Conservation (phyloP, 2,329 filamentous ascomycete species). For the Apiospora pterosperma region DNA sequence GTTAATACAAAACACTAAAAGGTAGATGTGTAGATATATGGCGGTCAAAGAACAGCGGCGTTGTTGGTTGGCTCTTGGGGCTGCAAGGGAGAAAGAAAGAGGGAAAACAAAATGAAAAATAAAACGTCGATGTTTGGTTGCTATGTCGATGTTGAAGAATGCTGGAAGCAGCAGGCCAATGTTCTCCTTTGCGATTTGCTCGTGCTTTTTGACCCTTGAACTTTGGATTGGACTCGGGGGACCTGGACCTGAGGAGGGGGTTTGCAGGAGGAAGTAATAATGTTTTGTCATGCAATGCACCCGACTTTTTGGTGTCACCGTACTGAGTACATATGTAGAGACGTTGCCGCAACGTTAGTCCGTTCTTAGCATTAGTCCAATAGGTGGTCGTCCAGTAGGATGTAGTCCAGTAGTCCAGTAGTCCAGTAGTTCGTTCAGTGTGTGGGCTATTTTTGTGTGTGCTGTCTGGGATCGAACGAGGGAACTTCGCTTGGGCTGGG, state of each 20-base stretch:
- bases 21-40: neutral
- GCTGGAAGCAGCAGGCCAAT: neutral
- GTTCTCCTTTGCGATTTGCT: slow-evolving; percentile 2
- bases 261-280: slow-evolving; percentile 1
- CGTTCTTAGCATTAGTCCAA: neutral
- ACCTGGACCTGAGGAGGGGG: neutral
- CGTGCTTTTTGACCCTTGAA: neutral
- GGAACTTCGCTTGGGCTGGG: too few relatives aligned
- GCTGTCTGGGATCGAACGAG: too few relatives aligned
- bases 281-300: slow-evolving; percentile 1
- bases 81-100: neutral
- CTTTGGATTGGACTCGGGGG: too few relatives aligned
- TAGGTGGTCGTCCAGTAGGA: too few relatives aligned
- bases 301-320: slow-evolving; percentile 2
- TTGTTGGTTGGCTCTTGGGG: neutral
- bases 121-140: slow-evolving; percentile 1
- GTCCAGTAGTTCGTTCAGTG: too few relatives aligned
- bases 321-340: too few relatives aligned
- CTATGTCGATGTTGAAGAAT: slow-evolving; percentile 4
- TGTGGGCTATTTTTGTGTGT: too few relatives aligned
- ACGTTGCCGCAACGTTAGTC: slow-evolving; percentile 2
- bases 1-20: neutral
- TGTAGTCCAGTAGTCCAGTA: neutral
- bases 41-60: neutral
- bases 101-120: neutral